Conservation (phyloP, 805 yeast species). For the Dipodascopsis uninucleata region DNA sequence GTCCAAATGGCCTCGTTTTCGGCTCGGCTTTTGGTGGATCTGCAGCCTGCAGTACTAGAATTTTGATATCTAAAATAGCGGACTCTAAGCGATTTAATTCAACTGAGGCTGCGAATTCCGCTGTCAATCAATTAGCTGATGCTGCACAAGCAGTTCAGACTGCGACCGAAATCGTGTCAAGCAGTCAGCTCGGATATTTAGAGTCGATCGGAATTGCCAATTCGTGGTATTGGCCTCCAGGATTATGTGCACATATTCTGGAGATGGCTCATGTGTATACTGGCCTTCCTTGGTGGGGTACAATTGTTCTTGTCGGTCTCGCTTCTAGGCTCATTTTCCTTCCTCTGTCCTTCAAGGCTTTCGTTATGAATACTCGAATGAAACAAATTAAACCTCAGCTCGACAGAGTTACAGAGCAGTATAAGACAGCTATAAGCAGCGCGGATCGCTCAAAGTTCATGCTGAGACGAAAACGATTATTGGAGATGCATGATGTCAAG, state of each 20-base stretch:
- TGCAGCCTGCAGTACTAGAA: no score
- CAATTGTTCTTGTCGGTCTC: constrained; percentile 71
- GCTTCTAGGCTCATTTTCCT: constrained; percentile 65
- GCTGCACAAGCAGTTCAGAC: no score
- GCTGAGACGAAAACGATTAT: constrained; percentile 55
- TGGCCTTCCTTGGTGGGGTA: constrained; percentile 97
- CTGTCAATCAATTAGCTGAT: no score
- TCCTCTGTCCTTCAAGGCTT: constrained; percentile 77
- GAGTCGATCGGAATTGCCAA: constrained; percentile 83
- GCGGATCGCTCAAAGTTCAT: constrained; percentile 47
- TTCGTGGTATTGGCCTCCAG: constrained; percentile 84
- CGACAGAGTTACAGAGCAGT: constrained; percentile 40
- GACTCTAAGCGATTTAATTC: no score
- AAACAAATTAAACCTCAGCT: constrained; percentile 73
- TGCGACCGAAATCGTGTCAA: no score
- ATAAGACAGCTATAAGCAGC: constrained; percentile 40
- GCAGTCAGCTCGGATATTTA: constrained; percentile 88
- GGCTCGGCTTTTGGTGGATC: no score
- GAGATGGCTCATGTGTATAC: constrained; percentile 79
- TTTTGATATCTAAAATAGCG: no score
- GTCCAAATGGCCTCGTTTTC: no score
- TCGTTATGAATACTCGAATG: constrained; percentile 76
- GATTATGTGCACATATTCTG: constrained; percentile 68
- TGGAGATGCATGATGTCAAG: constrained; percentile 69
- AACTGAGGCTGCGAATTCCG: no score